phyloP scores from a whole-genome alignment of 225 moss, liverwort and hornwort species.

The Anthoceros angustus region DNA sequence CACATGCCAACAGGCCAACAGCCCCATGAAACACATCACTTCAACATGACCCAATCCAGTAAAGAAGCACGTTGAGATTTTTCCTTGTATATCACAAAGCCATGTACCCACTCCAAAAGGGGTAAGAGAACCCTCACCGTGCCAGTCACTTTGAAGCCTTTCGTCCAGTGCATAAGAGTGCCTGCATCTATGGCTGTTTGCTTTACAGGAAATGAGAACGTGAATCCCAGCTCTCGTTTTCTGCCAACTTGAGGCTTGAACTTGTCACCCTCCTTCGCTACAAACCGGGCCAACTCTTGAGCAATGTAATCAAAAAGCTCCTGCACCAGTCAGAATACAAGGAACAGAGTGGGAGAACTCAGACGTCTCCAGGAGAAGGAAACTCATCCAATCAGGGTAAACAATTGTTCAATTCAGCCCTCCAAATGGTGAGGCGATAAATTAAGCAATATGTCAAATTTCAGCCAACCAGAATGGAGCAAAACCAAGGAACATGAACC shows the following conservation, averaged over 20 bases:
- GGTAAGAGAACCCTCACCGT: constrained; percentile 27
- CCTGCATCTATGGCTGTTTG: constrained; percentile 66
- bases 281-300: constrained; percentile 32
- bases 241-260: constrained; percentile 38
- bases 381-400: no score
- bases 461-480: not conserved
- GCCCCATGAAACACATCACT: not conserved
- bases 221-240: constrained; percentile 59
- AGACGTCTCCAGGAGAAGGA: not conserved
- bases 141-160: constrained; percentile 66
- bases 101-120: not conserved
- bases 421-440: not conserved
- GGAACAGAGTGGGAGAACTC: not conserved
- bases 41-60: not conserved
- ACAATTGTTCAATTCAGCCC: no score
- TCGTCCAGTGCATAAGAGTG: constrained; percentile 56
- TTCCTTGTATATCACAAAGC: not conserved
- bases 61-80: not conserved
- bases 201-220: constrained; percentile 72
- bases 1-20: no score
- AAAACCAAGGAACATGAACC: constrained; percentile 19
- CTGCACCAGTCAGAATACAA: constrained; percentile 18
- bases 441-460: not conserved
- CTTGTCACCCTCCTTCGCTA: constrained; percentile 43
- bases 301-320: constrained; percentile 70